Evolutionary conservation across 2,329 filamentous ascomycete species (phyloP), one percentile per base, ranked within the genome.

Genomic region (Aspergillus bombycis): DNA sequence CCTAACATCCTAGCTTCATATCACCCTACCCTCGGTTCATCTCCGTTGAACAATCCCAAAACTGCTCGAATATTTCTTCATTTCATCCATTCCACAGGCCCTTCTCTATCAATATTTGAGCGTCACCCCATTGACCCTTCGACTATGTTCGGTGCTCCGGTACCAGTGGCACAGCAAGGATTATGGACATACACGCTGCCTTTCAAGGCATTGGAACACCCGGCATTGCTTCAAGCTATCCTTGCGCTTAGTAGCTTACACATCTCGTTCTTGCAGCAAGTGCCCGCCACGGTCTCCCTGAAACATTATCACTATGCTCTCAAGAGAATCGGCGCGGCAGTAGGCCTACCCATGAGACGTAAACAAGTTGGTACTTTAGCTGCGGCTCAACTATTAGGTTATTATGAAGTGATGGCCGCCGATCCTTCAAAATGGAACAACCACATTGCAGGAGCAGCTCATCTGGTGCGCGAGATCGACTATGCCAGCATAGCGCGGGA

Each of bases 341-440:
- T 98, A 32, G 87, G 87, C 54, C 86, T 91, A 30, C 83, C 88
- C 0, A 84, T 83, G 53, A 88, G 89, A 70, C 88, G 93, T 59
- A 88, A 89, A 10, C 88, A 93, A 61, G 86, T 92, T 10, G 88
- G 92, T 1, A 97, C 93, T 0, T 81, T 98, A n/a, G 94, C 94
- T 9, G 93, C 94, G 2, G 93, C 92, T 0, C 82, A 97, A 41
- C 81, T 98, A 9, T 84, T 99, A 9, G 92, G 89, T 0, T 98
- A 93, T 75, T 98, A 96, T 72, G 95, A 98, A 76, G 92, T 97
- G 21, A 95, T 94, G 89, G 91, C 91, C 41, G 94, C 93, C 26
- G 94, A 99, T 69, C 94, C 98, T 71, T 89, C 91, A 61, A 97
- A 97, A 76, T 99, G 95, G 95, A 95, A 92, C 72, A 94, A 91